Evolutionary conservation across 2,329 filamentous ascomycete species (phyloP).

Genomic region (Colletotrichum sp.): DNA sequence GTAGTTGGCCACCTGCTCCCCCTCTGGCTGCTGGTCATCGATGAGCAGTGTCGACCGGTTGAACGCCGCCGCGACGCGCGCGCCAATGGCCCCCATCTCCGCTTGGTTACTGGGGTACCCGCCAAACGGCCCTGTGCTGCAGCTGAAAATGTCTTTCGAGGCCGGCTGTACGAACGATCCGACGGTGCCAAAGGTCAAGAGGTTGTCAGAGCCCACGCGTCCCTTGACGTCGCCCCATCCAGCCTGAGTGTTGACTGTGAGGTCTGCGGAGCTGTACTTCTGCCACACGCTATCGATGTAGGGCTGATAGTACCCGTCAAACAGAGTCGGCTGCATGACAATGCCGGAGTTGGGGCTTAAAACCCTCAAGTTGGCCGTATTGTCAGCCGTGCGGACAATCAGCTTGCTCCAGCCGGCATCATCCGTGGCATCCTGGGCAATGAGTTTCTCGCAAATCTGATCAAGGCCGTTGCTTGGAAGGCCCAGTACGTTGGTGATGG

Average conservation of each 20-base stretch:
- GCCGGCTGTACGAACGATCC: constrained; percentile 50
- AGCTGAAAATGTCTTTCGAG: constrained; percentile 55
- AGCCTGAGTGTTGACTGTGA: constrained; percentile 59
- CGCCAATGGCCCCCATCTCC: constrained; percentile 66
- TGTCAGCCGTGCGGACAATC: constrained; percentile 44
- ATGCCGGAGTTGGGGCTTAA: constrained; percentile 58
- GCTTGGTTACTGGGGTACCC: constrained; percentile 41
- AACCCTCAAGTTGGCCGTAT: constrained; percentile 47
- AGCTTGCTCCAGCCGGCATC: constrained; percentile 57
- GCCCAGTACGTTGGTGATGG: constrained; percentile 51
- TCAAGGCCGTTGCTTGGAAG: constrained; percentile 51
- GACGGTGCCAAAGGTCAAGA: constrained; percentile 43
- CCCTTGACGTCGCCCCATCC: constrained; percentile 54
- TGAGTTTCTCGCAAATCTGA: constrained; percentile 47
- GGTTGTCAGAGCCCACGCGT: constrained; percentile 37
- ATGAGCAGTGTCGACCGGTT: constrained; percentile 73
- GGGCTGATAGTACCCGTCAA: constrained; percentile 52
- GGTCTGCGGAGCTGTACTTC: constrained; percentile 46
- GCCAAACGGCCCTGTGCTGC: constrained; percentile 62
- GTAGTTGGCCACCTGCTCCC: constrained; percentile 52
- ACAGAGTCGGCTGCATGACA: constrained; percentile 46
- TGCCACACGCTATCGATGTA: constrained; percentile 58
- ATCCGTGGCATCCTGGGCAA: constrained; percentile 48
- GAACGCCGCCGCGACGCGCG: constrained; percentile 76
- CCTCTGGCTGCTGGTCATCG: constrained; percentile 55